Evolutionary conservation across 495 filamentous ascomycete genomes (phyloP).

Genomic region (Aspergillus biplanus): DNA sequence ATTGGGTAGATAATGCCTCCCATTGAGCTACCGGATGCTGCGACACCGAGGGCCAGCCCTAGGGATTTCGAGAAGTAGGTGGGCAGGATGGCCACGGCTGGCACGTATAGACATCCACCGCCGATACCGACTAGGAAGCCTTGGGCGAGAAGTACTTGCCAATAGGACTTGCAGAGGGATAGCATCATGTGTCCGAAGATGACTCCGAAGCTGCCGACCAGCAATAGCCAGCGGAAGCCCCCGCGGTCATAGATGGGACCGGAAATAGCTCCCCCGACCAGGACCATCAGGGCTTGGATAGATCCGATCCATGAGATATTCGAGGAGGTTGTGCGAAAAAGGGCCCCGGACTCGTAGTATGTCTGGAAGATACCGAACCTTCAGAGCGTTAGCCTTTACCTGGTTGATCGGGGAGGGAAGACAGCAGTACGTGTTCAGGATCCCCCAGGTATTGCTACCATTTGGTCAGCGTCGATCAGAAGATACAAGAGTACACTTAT

Average conservation of each 20-base stretch:
- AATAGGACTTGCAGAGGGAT: constrained; percentile 42
- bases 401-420: not conserved
- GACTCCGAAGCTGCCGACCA: constrained; percentile 30
- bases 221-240: constrained; percentile 33
- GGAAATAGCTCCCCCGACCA: constrained; percentile 35
- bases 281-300: constrained; percentile 41
- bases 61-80: constrained; percentile 42
- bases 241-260: constrained; percentile 50
- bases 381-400: not conserved
- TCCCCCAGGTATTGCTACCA: constrained; percentile 1
- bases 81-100: constrained; percentile 40
- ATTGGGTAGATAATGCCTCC: constrained; percentile 58
- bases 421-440: not conserved
- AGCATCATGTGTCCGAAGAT: constrained; percentile 53
- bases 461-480: not conserved
- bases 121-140: constrained; percentile 44
- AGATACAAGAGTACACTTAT: not conserved
- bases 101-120: constrained; percentile 38
- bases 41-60: constrained; percentile 50
- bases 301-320: constrained; percentile 52
- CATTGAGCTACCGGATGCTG: constrained; percentile 40
- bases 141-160: constrained; percentile 42
- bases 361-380: constrained; percentile 50
- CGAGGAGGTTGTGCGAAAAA: constrained; percentile 27
- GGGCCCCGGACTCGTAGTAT: constrained; percentile 38